Evolutionary conservation across 768 basidiomycete genomes (phyloP).

Genomic region (Leccinellum albellum): DNA sequence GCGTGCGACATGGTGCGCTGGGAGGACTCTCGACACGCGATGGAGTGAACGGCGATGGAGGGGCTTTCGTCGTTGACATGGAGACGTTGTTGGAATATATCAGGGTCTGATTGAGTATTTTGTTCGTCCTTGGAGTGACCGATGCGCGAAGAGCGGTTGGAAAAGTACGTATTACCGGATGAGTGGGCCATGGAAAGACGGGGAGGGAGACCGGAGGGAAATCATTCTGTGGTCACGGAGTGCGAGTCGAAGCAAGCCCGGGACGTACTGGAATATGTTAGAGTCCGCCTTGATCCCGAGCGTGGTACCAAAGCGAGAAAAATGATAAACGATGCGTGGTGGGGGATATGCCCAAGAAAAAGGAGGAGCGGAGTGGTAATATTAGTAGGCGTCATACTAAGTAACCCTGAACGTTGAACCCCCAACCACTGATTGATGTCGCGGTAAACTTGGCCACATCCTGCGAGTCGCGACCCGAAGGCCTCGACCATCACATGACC

Average conservation of each 20-base stretch:
- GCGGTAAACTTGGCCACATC: too few species aligned
- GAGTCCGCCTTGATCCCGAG: conserved; percentile 17
- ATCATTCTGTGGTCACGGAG: conserved; percentile 22
- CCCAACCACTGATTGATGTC: too few species aligned
- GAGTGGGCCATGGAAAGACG: conserved; percentile 21
- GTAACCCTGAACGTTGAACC: too few species aligned
- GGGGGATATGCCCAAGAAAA: conserved; percentile 18
- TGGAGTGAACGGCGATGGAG: background rate
- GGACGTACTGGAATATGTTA: conserved; percentile 20
- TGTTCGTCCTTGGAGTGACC: conserved; percentile 12
- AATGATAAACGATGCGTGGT: conserved; percentile 8
- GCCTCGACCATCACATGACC: too few species aligned
- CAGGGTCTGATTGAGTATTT: conserved; percentile 24
- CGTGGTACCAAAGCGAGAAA: conserved; percentile 20
- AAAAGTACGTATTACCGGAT: conserved; percentile 12
- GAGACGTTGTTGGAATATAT: conserved; percentile 21
- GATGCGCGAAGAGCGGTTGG: conserved; percentile 9
- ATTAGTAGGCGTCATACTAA: too few species aligned
- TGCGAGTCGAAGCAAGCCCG: conserved; percentile 5
- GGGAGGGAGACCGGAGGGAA: conserved; percentile 7
- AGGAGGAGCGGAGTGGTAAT: conserved; percentile 22
- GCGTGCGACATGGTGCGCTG: conserved; percentile 28
- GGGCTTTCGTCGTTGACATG: conserved; percentile 5
- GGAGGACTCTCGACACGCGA: conserved; percentile 28
- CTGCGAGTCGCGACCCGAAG: too few species aligned